Percentiles rank a stretch among this genome's conserved stretches.
These are phyloP conservation scores for Heterobasidion occidentale DNA, from an alignment of 1,284 basidiomycete genomes.

Conservation along the genomic window DNA sequence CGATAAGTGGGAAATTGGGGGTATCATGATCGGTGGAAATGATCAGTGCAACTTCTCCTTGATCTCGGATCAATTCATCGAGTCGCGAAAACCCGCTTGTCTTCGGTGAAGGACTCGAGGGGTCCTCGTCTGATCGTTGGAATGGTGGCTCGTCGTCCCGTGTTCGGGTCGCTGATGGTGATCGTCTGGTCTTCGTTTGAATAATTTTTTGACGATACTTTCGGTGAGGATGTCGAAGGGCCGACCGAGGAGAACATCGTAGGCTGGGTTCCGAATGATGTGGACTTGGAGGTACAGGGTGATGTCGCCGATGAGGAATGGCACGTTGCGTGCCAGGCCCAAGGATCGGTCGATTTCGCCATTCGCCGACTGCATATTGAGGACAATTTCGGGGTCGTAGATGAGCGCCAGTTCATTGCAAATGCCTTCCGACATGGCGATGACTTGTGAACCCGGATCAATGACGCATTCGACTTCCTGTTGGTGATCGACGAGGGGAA, in stretches of 20 bases:
- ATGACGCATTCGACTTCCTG: not conserved
- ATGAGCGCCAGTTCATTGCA: not conserved
- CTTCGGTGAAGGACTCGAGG: not conserved
- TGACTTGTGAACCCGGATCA: not conserved
- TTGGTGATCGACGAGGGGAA: not conserved
- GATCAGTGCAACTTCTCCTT: not conserved
- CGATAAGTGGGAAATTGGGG: not conserved
- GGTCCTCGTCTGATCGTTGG: not conserved
- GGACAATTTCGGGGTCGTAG: not conserved
- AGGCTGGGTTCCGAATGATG: slow-evolving; percentile 20
- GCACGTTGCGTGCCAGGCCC: slow-evolving; percentile 13
- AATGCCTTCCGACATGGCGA: not conserved
- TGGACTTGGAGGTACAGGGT: slow-evolving; percentile 15
- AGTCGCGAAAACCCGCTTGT: not conserved
- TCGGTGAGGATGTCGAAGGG: not conserved
- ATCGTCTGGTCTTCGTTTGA: not conserved
- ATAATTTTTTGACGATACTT: not conserved
- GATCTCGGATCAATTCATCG: not conserved
- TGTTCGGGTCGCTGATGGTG: not conserved
- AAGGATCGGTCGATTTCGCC: slow-evolving; percentile 15
- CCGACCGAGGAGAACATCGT: slow-evolving; percentile 17
- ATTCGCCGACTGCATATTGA: slow-evolving; percentile 15
- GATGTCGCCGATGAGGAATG: slow-evolving; percentile 1
- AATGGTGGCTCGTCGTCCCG: not conserved
- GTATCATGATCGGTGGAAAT: not conserved